Base-by-base conservation (phyloP, 164 flowering plant genomes). In the Dillenia suffruticosa region DNA sequence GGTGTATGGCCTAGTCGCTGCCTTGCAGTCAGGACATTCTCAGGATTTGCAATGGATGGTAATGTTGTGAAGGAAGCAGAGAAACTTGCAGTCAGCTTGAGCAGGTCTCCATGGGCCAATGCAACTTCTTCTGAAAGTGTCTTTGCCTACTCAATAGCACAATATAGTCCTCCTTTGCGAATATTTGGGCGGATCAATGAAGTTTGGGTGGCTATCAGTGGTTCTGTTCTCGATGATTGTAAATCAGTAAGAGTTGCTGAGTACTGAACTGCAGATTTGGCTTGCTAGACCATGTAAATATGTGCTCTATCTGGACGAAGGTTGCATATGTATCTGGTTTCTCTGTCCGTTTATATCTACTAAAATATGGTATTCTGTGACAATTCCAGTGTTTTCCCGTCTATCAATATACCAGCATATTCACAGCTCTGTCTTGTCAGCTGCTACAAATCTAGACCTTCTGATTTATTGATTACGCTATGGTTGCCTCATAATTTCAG, bases 111-210 rank as follows among this genome's bases (percentile, higher is more conserved):
- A 8, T 88, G 90, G 91, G 91, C 83, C 22, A 82, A 85, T 64
- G 74, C 73, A 3, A 88, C 95, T 47, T 53, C 84, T 52, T 51
- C 78, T 0, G 75, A 63, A 6, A 74, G 81, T 47, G 62, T 63
- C n/a, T 71, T 77, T 61, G 89, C 93, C 10, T 91, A 91, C 76
- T 87, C 91, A 0, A 84, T 91, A 32, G 93, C 93, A 3, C 96
- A 91, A 74, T 91, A 91, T 59, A 72, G 69, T 72, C 72, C 88
- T 55, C 96, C 93, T 1, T 83, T 88, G 60, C 69, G 67, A 65
- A 6, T 85, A 24, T 63, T 80, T 55, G 84, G 87, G 17, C 91
- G 96, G 8, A 69, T 74, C 7, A 91, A 91, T 71, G 96, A 91
- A 70, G 92, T 91, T 2, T 91, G 94, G 96, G 88, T 84, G 54